Conservation (phyloP, 2,329 filamentous ascomycete species). For the Bipolaris zeicola region DNA sequence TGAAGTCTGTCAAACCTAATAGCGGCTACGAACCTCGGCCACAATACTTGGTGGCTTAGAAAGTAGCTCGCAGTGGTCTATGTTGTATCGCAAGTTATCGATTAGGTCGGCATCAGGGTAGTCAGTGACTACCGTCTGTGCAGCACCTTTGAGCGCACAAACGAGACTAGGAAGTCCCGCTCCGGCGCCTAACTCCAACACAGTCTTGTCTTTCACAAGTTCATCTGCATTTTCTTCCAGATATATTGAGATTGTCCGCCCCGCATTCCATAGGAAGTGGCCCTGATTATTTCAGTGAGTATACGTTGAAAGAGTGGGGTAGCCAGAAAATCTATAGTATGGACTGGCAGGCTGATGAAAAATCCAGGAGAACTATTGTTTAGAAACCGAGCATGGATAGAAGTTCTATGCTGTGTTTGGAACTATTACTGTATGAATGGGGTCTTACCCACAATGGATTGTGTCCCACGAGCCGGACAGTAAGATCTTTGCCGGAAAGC, state of each 20-base stretch:
- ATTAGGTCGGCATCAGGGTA: slow-evolving; percentile 87
- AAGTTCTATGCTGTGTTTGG: slow-evolving; percentile 4
- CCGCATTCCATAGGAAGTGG: slow-evolving; percentile 90
- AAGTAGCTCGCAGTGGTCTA: slow-evolving; percentile 61
- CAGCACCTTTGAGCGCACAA: slow-evolving; percentile 73
- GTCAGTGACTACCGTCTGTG: slow-evolving; percentile 76
- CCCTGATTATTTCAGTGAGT: slow-evolving; percentile 55
- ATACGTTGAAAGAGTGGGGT: background rate
- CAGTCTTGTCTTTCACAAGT: slow-evolving; percentile 68
- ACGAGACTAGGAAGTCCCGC: slow-evolving; percentile 84
- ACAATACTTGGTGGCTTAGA: slow-evolving; percentile 45
- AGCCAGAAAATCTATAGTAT: background rate
- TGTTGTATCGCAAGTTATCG: slow-evolving; percentile 77
- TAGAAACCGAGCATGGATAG: background rate
- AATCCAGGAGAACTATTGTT: background rate
- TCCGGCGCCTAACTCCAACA: slow-evolving; percentile 88
- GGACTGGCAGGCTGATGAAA: background rate
- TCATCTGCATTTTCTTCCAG: slow-evolving; percentile 69
- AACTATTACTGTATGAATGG: slow-evolving; percentile 7
- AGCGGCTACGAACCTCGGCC: slow-evolving; percentile 40
- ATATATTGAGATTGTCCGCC: slow-evolving; percentile 76
- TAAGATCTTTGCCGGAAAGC: slow-evolving; percentile 67
- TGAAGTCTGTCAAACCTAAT: background rate
- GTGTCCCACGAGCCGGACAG: slow-evolving; percentile 80
- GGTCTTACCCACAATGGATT: slow-evolving; percentile 78